Evolutionary conservation across 2,329 filamentous ascomycete species (phyloP), one percentile per base, ranked within the genome.

Genomic region (Colletotrichum incanum): DNA sequence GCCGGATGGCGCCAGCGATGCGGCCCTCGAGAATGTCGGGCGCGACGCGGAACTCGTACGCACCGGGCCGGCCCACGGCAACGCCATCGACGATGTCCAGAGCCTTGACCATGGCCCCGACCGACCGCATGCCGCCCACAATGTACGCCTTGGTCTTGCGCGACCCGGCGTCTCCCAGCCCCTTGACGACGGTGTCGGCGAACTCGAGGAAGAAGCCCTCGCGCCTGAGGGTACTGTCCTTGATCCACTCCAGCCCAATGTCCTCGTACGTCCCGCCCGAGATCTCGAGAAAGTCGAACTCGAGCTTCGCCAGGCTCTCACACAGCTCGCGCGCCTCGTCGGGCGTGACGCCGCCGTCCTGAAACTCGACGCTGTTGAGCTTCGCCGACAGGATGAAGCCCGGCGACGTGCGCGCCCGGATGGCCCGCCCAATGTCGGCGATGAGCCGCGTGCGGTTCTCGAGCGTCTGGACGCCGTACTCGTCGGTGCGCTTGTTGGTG

Each of bases 161-260:
- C 18, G 28, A 31, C n/a, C 37, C 52, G n/a, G 50, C 37, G 2
- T 16, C 77, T 3, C 55, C 67, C 8, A 85, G 74, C 8, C 76
- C 75, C 0, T 81, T 80, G 34, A 86, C 80, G 77, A 92, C 85
- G 71, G 79, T 77, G 68, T 91, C 85, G 0, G 89, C 89, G 71
- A 90, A 91, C 5, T 90, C 88, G 50, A 91, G 77, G 83, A 91
- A 91, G 82, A 90, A 91, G 2, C 87, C 84, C 75, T 90, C 89
- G 3, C 88, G 82, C 79, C 87, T 86, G 78, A 83, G 84, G 11
- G 88, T 91, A 14, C 83, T 86, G 49, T 91, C 89, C 60, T 84
- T 82, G 78, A 85, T 83, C 76, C 89, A 86, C 0, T 75, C 75
- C 73, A 90, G 88, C 0, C 84, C 87, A 0, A 88, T 76, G 26